Evolutionary conservation across 2,329 filamentous ascomycete genomes (phyloP), one percentile per base, ranked within the genome.

Genomic region (Ceratocystis harringtonii): DNA sequence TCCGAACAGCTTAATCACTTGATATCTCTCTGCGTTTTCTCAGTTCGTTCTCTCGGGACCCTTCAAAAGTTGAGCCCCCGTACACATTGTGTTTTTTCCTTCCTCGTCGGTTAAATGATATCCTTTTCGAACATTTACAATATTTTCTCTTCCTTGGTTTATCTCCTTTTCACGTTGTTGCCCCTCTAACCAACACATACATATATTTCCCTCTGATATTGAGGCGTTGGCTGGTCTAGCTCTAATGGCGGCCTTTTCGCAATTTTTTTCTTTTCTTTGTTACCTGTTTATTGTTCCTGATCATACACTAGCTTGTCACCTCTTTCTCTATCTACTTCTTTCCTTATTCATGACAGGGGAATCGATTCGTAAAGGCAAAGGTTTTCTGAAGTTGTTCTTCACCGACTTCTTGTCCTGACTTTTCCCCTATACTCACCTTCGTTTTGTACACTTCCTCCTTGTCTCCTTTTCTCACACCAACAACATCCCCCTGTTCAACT

Each of bases 91-190:
- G 61, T 30, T 69, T 68, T 62, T 62, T 65, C 68, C 66, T 65
- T 69, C 66, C 68, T 69, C 69, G 68, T 62, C 43, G 63, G 63
- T 62, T 65, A 25, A 45, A 65, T 67, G 65, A 67, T 67, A 71
- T 58, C 52, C 52, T 58, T 58, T 58, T 32, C 52, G 52, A 58
- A 58, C 52, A 58, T 58, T 25, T 58, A 58, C 52, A 58, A 58
- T 58, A 58, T 58, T 30, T 62, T 62, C 50, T 62, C n/a, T 62
- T 50, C 17, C 55, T 58, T 58, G 55, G 22, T 58, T 28, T 3
- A 5, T 44, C 17, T 43, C 22, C 8, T 61, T 61, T 32, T 43
- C 22, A 17, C 28, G 15, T 43, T 61, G 19, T 32, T 7, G 2
- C n/a, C 28, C 52, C 5, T 30, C 28, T 58, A 58, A 58, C 52